phyloP scores from a whole-genome alignment of 1,284 basidiomycete species.

The Sanghuangporus baumii region DNA sequence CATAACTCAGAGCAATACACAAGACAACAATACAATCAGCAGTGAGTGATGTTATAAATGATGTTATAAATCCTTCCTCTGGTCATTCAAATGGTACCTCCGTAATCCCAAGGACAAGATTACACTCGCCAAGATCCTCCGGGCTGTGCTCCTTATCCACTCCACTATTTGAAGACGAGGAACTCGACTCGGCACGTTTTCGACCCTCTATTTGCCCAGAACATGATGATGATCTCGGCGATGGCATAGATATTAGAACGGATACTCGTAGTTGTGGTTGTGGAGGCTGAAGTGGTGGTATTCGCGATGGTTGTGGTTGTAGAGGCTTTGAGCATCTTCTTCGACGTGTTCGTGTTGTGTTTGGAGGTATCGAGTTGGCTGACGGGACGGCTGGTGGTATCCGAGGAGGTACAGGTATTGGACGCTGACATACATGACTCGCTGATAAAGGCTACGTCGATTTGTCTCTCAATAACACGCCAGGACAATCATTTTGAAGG shows the following conservation, averaged over 20 bases:
- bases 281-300: background rate
- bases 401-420: background rate
- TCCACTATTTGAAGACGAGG: background rate
- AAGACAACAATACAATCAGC: too few species aligned
- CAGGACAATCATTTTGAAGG: background rate
- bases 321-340: background rate
- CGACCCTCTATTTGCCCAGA: background rate
- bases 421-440: background rate
- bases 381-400: background rate
- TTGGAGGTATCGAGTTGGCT: background rate
- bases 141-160: background rate
- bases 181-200: background rate
- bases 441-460: conserved; percentile 1
- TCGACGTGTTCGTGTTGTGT: background rate
- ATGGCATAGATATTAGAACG: conserved; percentile 8
- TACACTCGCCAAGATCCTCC: background rate
- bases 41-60: too few species aligned
- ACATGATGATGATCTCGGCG: background rate
- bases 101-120: conserved; percentile 1
- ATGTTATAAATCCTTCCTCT: too few species aligned
- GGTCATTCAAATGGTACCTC: background rate
- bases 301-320: background rate
- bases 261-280: background rate
- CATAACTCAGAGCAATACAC: too few species aligned
- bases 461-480: background rate